Evolutionary conservation across 1,284 basidiomycete species (phyloP), one percentile per base, ranked within the genome.

Genomic region (Pascua guehoae): DNA sequence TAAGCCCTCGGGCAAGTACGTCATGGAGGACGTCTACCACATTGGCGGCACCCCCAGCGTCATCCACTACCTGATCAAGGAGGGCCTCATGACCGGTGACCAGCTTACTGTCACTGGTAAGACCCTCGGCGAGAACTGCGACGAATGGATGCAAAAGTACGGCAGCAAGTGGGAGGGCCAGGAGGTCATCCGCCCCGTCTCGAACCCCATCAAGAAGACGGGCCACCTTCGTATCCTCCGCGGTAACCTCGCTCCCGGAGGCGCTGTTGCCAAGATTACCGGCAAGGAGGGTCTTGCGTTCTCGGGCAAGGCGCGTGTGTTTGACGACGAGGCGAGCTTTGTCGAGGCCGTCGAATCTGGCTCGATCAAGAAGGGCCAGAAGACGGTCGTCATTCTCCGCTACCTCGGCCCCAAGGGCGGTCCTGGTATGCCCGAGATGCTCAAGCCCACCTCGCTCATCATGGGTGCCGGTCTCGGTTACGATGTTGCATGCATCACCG

Each of bases 371-470:
- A 80, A 86, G 38, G 92, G 92, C 0, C 78, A 80, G 63, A 81
- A 81, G 76, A 89, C 83, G 63, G 86, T 95, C 38, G 83, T 96
- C 58, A 88, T 98, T 48, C 87, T 98, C 79, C 83, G 94, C 61
- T 98, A 98, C 76, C 89, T 95, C 75, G 94, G 94, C 18, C 94
- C 94, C 4, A 95, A 93, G 78, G 93, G 94, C 55, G 94, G 88
- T 37, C 94, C 93, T 17, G 71, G 70, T 49, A 98, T 98, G 95
- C 95, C 95, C 15, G 95, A 98, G 71, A 83, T 84, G 81, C 75
- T 84, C 57, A 79, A 78, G 63, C 91, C 91, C 8, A 96, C 92
- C n/a, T 87, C 84, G 59, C 86, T 91, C 47, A 84, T 97, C 64
- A 89, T 93, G 79, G 95, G 95, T 39, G 94, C 94, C 53, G 95